phyloP scores from a whole-genome alignment of 2,329 filamentous ascomycete genomes.

The Arthrobotrys iridis region DNA sequence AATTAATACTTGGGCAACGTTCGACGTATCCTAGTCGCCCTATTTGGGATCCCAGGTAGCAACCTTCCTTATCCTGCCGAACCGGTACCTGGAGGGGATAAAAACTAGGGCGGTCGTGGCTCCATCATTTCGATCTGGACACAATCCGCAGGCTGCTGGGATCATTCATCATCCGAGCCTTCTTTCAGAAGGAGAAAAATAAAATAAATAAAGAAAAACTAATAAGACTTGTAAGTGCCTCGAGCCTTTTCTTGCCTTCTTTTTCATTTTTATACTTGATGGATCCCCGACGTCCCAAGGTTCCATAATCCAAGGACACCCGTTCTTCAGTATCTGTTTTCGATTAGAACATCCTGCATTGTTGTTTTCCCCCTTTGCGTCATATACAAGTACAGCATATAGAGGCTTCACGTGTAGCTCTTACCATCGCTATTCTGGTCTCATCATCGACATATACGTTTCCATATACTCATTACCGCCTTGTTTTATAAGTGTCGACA shows the following conservation, averaged over 20 bases:
- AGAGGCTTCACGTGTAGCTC: constrained; percentile 44
- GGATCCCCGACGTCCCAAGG: constrained; percentile 44
- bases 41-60: constrained; percentile 54
- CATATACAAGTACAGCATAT: constrained; percentile 50
- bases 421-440: constrained; percentile 30
- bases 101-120: constrained; percentile 53
- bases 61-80: constrained; percentile 54
- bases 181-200: constrained; percentile 41
- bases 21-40: constrained; percentile 47
- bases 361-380: constrained; percentile 53
- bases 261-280: constrained; percentile 55
- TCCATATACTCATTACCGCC: constrained; percentile 11
- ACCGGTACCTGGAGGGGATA: constrained; percentile 51
- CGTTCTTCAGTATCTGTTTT: constrained; percentile 48
- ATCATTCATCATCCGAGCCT: constrained; percentile 54
- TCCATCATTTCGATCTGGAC: constrained; percentile 54
- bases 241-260: constrained; percentile 52
- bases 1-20: constrained; percentile 53
- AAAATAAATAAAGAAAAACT: constrained; percentile 41
- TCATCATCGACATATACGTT: constrained; percentile 36
- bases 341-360: constrained; percentile 50
- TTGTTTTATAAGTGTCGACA: constrained; percentile 37
- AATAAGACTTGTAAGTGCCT: constrained; percentile 53
- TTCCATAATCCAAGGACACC: constrained; percentile 49
- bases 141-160: constrained; percentile 45